A percentile compares a stretch with the other conserved stretches of the same genome.
phyloP scores from a whole-genome alignment of 805 yeast genomes.

The Cyberlindnera petersonii region DNA sequence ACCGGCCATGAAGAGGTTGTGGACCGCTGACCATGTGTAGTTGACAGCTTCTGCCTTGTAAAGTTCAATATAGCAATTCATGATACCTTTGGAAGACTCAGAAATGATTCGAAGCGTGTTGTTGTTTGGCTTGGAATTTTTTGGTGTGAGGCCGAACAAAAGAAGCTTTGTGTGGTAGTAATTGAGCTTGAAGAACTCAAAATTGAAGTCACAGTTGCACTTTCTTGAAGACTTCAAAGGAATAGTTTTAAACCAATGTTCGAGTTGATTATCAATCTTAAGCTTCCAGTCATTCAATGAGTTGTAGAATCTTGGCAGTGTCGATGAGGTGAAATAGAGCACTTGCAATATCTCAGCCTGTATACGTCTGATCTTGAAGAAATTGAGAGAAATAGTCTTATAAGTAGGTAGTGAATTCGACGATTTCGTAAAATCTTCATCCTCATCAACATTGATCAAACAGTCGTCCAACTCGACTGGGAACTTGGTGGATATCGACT shows the following conservation, averaged over 20 bases:
- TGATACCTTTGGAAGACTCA: conserved; percentile 63
- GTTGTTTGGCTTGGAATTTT: conserved; percentile 48
- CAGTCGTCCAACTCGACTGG: conserved; percentile 78
- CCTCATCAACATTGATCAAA: conserved; percentile 38
- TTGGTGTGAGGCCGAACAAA: conserved; percentile 76
- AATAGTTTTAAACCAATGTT: conserved; percentile 53
- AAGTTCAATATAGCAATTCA: conserved; percentile 57
- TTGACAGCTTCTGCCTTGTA: conserved; percentile 57
- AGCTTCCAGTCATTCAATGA: conserved; percentile 60
- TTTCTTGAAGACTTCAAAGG: conserved; percentile 53
- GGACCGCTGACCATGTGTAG: conserved; percentile 92
- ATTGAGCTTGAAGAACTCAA: conserved; percentile 67
- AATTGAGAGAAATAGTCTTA: conserved; percentile 61
- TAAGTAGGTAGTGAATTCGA: conserved; percentile 51
- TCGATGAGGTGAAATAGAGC: conserved; percentile 62
- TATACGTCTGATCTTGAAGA: conserved; percentile 65
- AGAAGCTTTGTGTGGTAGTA: conserved; percentile 71
- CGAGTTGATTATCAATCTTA: conserved; percentile 47
- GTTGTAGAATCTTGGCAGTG: conserved; percentile 60
- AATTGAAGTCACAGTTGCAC: conserved; percentile 73
- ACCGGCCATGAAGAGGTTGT: conserved; percentile 85
- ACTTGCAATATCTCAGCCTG: conserved; percentile 76
- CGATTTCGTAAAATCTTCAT: conserved; percentile 37
- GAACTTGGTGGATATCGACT: conserved; percentile 62
- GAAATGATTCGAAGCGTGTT: conserved; percentile 55